phyloP scores from a whole-genome alignment of 2,329 filamentous ascomycete species.

The Apiospora aurea region DNA sequence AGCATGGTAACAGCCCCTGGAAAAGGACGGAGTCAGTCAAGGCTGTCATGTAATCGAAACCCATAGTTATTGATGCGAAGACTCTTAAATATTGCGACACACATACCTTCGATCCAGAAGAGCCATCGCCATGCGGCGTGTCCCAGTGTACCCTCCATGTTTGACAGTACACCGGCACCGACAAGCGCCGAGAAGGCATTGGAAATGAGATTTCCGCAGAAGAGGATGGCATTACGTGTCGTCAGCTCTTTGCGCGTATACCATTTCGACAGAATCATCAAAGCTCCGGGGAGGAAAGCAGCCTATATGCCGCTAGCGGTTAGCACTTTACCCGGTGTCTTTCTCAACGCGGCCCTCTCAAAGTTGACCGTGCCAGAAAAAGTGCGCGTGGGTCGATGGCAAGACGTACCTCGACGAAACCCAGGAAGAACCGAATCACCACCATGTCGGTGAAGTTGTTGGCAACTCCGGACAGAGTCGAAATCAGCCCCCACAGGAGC shows the following conservation, averaged over 20 bases:
- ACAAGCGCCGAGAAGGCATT: constrained; percentile 67
- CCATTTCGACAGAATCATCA: constrained; percentile 71
- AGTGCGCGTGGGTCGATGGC: not conserved
- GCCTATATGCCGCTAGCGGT: constrained; percentile 50
- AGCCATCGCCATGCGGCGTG: constrained; percentile 68
- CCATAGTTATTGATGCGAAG: not conserved
- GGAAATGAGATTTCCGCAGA: constrained; percentile 66
- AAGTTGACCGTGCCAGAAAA: not conserved
- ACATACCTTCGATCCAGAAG: constrained; percentile 51
- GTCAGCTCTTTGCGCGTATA: constrained; percentile 68
- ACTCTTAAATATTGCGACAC: not conserved
- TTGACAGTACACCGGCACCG: constrained; percentile 64
- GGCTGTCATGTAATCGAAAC: not conserved
- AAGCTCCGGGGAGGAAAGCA: constrained; percentile 68
- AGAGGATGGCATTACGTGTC: constrained; percentile 62
- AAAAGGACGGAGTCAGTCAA: constrained; percentile 44
- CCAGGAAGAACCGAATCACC: constrained; percentile 63
- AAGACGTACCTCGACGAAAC: constrained; percentile 55
- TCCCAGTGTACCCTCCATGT: constrained; percentile 62
- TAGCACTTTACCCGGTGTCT: not conserved
- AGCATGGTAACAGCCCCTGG: constrained; percentile 59
- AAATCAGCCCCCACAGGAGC: constrained; percentile 67
- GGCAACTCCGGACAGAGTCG: constrained; percentile 61
- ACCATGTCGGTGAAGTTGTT: constrained; percentile 62
- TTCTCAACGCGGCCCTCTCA: not conserved